phyloP scores from a whole-genome alignment of 164 flowering plant species.

The Tinospora cordifolia region DNA sequence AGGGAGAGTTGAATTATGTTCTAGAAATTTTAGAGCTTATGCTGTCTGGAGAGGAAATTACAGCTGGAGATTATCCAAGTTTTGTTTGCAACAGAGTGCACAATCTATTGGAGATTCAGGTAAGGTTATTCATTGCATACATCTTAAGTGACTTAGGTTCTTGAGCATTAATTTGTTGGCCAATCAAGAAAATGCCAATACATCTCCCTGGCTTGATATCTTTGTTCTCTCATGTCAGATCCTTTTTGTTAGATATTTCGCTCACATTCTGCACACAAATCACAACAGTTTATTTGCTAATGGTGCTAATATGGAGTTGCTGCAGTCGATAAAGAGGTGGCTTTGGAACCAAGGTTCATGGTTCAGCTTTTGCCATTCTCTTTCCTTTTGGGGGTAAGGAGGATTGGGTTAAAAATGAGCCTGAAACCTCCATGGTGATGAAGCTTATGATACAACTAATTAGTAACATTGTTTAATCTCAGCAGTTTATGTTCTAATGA shows the following conservation, averaged over 20 bases:
- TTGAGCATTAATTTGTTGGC: conserved; percentile 1
- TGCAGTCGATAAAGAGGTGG: too few species aligned
- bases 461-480: too few species aligned
- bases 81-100: conserved; percentile 57
- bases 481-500: not conserved
- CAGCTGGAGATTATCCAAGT: conserved; percentile 34
- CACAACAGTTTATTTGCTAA: not conserved
- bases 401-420: not conserved
- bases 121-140: conserved; percentile 14
- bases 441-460: too few species aligned
- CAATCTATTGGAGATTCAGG: conserved; percentile 46
- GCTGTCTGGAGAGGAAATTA: conserved; percentile 23
- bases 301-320: too few species aligned
- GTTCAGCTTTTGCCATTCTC: too few species aligned
- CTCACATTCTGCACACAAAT: not conserved
- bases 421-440: not conserved
- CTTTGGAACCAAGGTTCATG: too few species aligned
- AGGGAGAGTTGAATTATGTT: conserved; percentile 62
- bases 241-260: not conserved
- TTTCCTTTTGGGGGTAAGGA: too few species aligned
- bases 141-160: not conserved
- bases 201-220: not conserved
- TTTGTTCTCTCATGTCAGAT: not conserved
- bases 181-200: not conserved
- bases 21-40: conserved; percentile 37